A percentile compares a stretch with the other conserved stretches of the same genome.
Conservation (phyloP, 176 grass and related monocot genomes). For the Aechmea fasciata region DNA sequence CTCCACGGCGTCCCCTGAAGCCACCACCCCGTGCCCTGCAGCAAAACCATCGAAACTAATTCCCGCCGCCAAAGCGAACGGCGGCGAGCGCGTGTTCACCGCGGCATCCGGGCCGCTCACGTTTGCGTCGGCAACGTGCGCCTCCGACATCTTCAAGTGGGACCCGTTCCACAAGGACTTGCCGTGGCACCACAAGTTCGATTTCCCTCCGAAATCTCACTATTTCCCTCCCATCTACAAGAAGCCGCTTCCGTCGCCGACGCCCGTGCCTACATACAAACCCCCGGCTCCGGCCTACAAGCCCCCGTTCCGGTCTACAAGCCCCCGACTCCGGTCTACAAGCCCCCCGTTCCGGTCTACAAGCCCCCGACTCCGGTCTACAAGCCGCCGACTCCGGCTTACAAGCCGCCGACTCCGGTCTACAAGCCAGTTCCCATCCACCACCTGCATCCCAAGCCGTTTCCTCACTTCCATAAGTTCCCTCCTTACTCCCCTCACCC, state of each 20-base stretch:
- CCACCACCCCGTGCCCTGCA: slow-evolving; percentile 40
- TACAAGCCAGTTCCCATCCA: not conserved
- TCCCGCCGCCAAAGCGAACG: slow-evolving; percentile 9
- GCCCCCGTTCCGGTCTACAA: slow-evolving; percentile 7
- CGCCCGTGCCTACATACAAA: not conserved
- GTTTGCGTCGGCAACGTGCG: slow-evolving; percentile 33
- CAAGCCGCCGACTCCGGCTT: not conserved
- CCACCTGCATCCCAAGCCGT: not conserved
- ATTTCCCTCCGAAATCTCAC: not conserved
- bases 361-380: not conserved
- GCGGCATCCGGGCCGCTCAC: slow-evolving; percentile 28
- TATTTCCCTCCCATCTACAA: not conserved
- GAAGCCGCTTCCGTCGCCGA: not conserved
- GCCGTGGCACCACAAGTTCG: slow-evolving; percentile 10
- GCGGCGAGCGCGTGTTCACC: slow-evolving; percentile 18
- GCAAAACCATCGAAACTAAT: slow-evolving; percentile 36
- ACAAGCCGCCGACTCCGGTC: not conserved
- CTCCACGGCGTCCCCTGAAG: not conserved
- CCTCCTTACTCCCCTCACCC: not conserved
- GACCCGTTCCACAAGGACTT: slow-evolving; percentile 24
- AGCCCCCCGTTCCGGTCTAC: not conserved
- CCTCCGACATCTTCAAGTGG: slow-evolving; percentile 19
- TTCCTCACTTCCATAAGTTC: not conserved
- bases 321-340: slow-evolving; percentile 15
- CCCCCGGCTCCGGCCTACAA: not conserved